phyloP scores from a whole-genome alignment of 208 protist species.

The Leishmania guyanensis region DNA sequence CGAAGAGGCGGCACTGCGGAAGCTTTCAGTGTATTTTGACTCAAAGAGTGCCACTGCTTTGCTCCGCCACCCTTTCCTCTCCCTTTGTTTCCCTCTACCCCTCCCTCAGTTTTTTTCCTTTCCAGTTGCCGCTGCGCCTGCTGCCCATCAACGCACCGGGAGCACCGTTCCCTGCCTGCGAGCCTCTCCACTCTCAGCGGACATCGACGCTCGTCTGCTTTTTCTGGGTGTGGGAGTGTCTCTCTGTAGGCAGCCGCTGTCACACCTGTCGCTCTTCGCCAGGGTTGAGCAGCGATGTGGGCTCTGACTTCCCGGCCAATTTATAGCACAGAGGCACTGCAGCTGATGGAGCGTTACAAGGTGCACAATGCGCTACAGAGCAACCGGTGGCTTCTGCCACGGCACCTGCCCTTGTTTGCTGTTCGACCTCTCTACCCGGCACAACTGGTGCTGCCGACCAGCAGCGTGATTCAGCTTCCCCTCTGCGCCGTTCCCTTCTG shows the following conservation, averaged over 20 bases:
- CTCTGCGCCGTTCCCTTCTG: conserved; percentile 38
- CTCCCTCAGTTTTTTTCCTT: background rate
- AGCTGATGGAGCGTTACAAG: conserved; percentile 25
- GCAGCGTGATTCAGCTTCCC: conserved; percentile 10
- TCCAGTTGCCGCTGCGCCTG: background rate
- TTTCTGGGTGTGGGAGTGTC: background rate
- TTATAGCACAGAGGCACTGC: conserved; percentile 20
- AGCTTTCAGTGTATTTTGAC: background rate
- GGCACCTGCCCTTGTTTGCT: conserved; percentile 35
- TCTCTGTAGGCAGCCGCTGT: no score
- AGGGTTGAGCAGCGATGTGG: conserved; percentile 32
- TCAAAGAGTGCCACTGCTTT: background rate
- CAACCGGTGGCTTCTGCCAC: conserved; percentile 42
- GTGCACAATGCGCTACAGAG: conserved; percentile 34
- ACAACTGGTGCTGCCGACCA: conserved; percentile 29
- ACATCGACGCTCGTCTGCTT: background rate
- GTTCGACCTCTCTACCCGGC: conserved; percentile 21
- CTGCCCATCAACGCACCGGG: background rate
- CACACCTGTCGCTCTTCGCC: background rate
- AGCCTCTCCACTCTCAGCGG: background rate
- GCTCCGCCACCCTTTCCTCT: background rate
- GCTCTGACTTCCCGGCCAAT: conserved; percentile 39
- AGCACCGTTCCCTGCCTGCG: background rate
- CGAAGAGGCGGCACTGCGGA: background rate
- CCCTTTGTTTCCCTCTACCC: background rate